These are phyloP conservation scores for Musa balbisiana DNA, from an alignment of 202 grass and related monocot genomes.

Conservation along the genomic window DNA sequence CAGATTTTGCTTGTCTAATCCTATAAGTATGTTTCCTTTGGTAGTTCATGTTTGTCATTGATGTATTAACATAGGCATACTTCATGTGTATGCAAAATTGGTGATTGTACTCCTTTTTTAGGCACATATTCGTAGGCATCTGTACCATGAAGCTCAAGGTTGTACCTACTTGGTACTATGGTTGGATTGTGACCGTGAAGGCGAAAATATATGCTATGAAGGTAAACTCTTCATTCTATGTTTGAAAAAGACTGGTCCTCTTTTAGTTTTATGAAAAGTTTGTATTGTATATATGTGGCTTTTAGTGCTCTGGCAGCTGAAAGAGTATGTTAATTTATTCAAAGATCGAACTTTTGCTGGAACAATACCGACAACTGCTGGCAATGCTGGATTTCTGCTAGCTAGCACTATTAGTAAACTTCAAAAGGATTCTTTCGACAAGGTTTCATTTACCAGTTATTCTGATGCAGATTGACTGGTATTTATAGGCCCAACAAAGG, in stretches of 20 bases:
- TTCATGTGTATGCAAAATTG: neutral
- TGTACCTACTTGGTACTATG: conserved; percentile 77
- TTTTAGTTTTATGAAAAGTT: too few species aligned
- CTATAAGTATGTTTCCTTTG: neutral
- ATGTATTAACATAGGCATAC: neutral
- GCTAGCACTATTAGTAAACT: too few species aligned
- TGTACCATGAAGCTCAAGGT: conserved; percentile 79
- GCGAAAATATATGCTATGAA: conserved; percentile 99
- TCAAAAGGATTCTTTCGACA: too few species aligned
- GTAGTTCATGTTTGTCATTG: neutral
- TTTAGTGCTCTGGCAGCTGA: too few species aligned
- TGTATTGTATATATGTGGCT: too few species aligned
- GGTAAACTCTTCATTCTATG: conserved; percentile 32
- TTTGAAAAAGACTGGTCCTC: neutral
- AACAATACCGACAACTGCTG: too few species aligned
- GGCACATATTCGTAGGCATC: conserved; percentile 91
- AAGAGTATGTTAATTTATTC: too few species aligned
- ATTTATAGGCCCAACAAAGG: too few species aligned
- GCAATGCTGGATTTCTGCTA: too few species aligned
- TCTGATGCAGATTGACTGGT: too few species aligned
- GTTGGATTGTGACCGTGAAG: conserved; percentile 96
- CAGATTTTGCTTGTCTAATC: neutral
- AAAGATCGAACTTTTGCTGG: too few species aligned
- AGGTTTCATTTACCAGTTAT: too few species aligned
- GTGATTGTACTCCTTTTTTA: conserved; percentile 14